A percentile compares a stretch with the other conserved stretches of the same genome.
Evolutionary conservation across 1,139 yeast genomes (phyloP).

Genomic region (Fermentozyma sake): DNA sequence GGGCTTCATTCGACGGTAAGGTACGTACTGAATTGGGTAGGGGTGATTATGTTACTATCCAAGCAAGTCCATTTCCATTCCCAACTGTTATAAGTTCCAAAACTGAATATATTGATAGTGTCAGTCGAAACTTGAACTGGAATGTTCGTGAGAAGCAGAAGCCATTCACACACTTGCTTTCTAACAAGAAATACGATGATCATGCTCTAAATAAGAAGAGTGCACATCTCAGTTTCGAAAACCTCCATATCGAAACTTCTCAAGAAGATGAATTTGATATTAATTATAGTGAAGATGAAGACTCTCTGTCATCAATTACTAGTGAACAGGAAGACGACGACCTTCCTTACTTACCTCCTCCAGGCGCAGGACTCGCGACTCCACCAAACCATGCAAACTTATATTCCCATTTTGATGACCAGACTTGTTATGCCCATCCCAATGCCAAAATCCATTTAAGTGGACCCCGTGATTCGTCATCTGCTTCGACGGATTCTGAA

Average conservation of each 20-base stretch:
- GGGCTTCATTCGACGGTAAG: conserved; percentile 91
- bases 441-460: conserved; percentile 29
- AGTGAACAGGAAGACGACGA: conserved; percentile 14
- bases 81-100: conserved; percentile 77
- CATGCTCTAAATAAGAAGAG: conserved; percentile 3
- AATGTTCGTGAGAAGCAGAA: conserved; percentile 79
- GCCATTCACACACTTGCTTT: conserved; percentile 56
- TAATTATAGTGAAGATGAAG: conserved; percentile 12
- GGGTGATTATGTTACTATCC: conserved; percentile 75
- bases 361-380: conserved; percentile 26
- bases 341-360: conserved; percentile 21
- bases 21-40: conserved; percentile 62
- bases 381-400: conserved; percentile 20
- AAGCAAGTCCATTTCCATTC: conserved; percentile 78
- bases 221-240: conserved; percentile 14
- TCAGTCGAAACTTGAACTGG: conserved; percentile 82
- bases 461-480: conserved; percentile 9
- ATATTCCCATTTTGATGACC: conserved; percentile 24
- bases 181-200: conserved; percentile 29
- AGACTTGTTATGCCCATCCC: conserved; percentile 39
- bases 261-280: conserved; percentile 22
- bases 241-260: conserved; percentile 8
- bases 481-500: conserved; percentile 7
- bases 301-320: conserved; percentile 12
- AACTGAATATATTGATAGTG: conserved; percentile 79